Percentiles rank a stretch among this genome's conserved stretches.
These are phyloP conservation scores for Xylariaceae sp. DNA, from an alignment of 2,329 filamentous ascomycete genomes.

Conservation along the genomic window DNA sequence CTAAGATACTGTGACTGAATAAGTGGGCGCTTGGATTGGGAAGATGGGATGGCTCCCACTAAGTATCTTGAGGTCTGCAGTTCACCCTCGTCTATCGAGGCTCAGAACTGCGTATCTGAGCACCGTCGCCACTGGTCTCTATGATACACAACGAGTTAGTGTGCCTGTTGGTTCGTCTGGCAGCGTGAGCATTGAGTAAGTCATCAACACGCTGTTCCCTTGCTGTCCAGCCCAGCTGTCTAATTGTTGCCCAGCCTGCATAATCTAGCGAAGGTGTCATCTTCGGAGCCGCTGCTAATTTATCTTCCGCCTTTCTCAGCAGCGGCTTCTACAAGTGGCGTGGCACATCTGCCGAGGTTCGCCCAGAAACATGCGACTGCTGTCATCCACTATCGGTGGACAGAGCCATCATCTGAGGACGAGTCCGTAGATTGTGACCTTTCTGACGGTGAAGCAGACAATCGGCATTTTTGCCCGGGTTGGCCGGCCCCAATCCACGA, in stretches of 20 bases:
- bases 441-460: neutral
- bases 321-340: constrained; percentile 28
- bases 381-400: constrained; percentile 67
- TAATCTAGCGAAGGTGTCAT: constrained; percentile 48
- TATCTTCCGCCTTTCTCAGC: constrained; percentile 59
- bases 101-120: constrained; percentile 28
- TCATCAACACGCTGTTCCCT: neutral
- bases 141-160: constrained; percentile 48
- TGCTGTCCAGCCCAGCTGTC: constrained; percentile 5
- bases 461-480: constrained; percentile 36
- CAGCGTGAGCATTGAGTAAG: constrained; percentile 57
- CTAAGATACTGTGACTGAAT: too few species aligned
- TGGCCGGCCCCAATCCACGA: constrained; percentile 67
- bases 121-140: constrained; percentile 27
- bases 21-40: neutral
- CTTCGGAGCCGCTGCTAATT: constrained; percentile 55
- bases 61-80: constrained; percentile 17
- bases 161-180: constrained; percentile 58
- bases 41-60: constrained; percentile 27
- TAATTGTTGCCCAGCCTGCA: constrained; percentile 51
- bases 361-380: constrained; percentile 53
- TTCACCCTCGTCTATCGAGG: constrained; percentile 18
- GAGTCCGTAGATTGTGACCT: constrained; percentile 1
- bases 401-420: constrained; percentile 31
- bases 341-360: constrained; percentile 48